Percentiles rank a stretch among this genome's conserved stretches.
Evolutionary conservation across 306 rosid genomes (phyloP).

Genomic region (Comarum palustre): DNA sequence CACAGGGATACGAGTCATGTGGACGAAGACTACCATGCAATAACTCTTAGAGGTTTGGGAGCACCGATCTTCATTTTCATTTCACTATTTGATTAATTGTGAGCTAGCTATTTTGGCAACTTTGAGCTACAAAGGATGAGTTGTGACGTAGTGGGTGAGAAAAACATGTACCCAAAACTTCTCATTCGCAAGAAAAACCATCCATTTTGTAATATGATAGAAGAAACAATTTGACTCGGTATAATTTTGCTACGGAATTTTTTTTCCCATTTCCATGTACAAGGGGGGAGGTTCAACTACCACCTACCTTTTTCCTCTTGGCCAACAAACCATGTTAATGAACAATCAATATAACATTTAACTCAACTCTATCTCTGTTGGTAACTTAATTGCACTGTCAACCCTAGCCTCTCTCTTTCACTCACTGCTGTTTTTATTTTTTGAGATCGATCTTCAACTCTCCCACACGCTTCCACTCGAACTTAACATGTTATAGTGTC

Average conservation of each 20-base stretch:
- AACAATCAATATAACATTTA: constrained; percentile 59
- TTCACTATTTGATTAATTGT: neutral
- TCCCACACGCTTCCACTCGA: constrained; percentile 11
- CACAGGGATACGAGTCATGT: constrained; percentile 17
- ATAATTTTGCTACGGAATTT: constrained; percentile 8
- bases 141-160: constrained; percentile 33
- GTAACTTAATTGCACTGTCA: constrained; percentile 22
- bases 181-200: constrained; percentile 38
- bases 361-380: constrained; percentile 27
- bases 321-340: constrained; percentile 71
- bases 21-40: constrained; percentile 11
- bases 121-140: constrained; percentile 14
- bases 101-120: constrained; percentile 18
- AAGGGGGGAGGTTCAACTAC: constrained; percentile 72
- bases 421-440: neutral
- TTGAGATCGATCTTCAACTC: neutral
- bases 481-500: constrained; percentile 1
- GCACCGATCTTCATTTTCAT: neutral
- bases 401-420: neutral
- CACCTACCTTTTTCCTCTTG: constrained; percentile 66
- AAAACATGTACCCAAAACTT: constrained; percentile 30
- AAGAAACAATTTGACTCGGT: neutral
- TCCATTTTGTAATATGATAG: neutral
- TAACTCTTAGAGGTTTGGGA: constrained; percentile 24
- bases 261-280: constrained; percentile 21